Evolutionary conservation across 495 filamentous ascomycete genomes (phyloP).

Genomic region (Daldinia decipiens): DNA sequence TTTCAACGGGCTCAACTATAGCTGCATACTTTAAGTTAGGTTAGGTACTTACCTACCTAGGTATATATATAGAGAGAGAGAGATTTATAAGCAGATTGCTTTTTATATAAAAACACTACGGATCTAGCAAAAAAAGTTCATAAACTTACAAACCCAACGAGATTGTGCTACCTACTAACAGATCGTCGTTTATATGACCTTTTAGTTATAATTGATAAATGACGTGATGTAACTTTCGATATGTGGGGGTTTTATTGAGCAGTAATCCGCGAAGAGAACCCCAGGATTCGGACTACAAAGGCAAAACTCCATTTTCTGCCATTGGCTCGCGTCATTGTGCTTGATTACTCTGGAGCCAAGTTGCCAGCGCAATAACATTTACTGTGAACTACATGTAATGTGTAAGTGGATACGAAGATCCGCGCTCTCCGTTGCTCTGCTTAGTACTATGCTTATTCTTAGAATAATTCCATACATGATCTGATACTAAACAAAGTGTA

Average conservation of each 20-base stretch:
- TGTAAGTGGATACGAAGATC: background rate
- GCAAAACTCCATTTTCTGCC: constrained; percentile 13
- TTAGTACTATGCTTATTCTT: background rate
- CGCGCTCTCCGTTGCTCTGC: background rate
- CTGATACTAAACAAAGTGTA: background rate
- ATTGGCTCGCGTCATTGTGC: constrained; percentile 12
- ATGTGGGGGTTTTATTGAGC: constrained; percentile 36
- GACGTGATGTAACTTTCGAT: constrained; percentile 28
- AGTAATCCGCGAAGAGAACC: constrained; percentile 19
- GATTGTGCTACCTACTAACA: background rate
- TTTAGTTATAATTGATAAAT: constrained; percentile 10
- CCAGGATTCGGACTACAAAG: constrained; percentile 8
- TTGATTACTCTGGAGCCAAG: background rate
- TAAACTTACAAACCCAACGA: background rate
- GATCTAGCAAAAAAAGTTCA: background rate
- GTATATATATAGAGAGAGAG: no score
- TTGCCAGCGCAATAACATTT: background rate
- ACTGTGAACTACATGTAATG: background rate
- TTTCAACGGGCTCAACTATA: background rate
- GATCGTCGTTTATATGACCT: background rate
- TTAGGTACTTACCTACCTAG: no score
- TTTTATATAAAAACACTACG: background rate
- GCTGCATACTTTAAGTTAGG: background rate
- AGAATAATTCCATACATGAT: background rate
- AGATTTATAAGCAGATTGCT: background rate